These are phyloP conservation scores for Hordeum marinum DNA, from an alignment of 176 grass and related monocot genomes.

Conservation along the genomic window DNA sequence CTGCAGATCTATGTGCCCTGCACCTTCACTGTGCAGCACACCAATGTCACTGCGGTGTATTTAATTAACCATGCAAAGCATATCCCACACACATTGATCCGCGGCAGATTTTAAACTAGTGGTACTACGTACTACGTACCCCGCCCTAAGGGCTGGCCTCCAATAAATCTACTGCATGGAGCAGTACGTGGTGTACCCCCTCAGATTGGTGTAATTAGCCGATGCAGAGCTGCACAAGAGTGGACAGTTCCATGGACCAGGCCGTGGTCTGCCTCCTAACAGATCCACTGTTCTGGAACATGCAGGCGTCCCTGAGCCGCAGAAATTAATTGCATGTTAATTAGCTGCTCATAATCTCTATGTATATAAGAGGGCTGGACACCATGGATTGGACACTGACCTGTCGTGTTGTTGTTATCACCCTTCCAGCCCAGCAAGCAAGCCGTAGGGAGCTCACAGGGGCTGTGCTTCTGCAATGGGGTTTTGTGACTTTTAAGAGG, in stretches of 20 bases:
- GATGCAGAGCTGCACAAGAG: background rate
- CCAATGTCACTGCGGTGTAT: background rate
- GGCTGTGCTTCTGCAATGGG: background rate
- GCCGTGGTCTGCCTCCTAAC: slow-evolving; percentile 18
- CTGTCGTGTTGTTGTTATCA: background rate
- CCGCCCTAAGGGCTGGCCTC: background rate
- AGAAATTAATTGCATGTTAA: background rate
- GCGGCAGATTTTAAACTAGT: background rate
- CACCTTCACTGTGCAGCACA: slow-evolving; percentile 3
- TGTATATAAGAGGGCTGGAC: slow-evolving; percentile 13
- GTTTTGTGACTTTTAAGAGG: slow-evolving; percentile 3
- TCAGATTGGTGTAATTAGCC: background rate
- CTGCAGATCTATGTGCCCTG: background rate
- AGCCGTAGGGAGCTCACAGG: slow-evolving; percentile 4
- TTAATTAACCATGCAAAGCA: background rate
- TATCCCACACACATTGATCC: background rate
- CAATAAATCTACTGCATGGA: background rate
- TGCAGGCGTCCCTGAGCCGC: slow-evolving; percentile 6
- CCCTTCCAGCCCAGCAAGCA: background rate
- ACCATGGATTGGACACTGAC: background rate
- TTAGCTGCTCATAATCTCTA: slow-evolving; percentile 4
- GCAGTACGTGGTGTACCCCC: background rate
- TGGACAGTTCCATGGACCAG: slow-evolving; percentile 17
- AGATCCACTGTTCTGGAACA: slow-evolving; percentile 38
- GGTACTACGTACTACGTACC: background rate